Evolutionary conservation across 768 basidiomycete genomes (phyloP).

Genomic region (Collybiopsis luxurians): DNA sequence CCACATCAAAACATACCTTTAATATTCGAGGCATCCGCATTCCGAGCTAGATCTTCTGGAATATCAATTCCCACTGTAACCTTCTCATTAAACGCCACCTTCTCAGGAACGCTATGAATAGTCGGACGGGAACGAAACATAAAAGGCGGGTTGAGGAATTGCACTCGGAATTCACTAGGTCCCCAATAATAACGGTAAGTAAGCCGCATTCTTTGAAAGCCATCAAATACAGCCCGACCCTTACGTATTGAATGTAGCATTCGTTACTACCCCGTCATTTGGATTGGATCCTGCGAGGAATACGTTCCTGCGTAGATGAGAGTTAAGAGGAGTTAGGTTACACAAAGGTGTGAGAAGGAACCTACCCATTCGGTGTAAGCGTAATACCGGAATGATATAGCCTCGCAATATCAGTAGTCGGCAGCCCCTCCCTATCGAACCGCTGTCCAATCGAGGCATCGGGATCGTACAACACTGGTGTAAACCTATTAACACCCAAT

Average conservation of each 20-base stretch:
- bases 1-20: slow-evolving; percentile 13
- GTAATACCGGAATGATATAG: slow-evolving; percentile 33
- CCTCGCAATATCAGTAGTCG: slow-evolving; percentile 25
- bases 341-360: too few species aligned
- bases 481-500: slow-evolving; percentile 17
- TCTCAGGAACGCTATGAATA: slow-evolving; percentile 20
- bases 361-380: slow-evolving; percentile 26
- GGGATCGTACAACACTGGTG: slow-evolving; percentile 40
- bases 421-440: slow-evolving; percentile 31
- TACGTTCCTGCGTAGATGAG: neutral
- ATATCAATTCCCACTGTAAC: slow-evolving; percentile 29
- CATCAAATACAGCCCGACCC: neutral
- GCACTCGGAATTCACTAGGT: slow-evolving; percentile 17
- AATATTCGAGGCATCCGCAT: slow-evolving; percentile 1
- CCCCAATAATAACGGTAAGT: neutral
- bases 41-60: slow-evolving; percentile 15
- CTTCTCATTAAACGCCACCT: slow-evolving; percentile 26
- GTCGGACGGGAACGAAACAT: slow-evolving; percentile 19
- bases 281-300: slow-evolving; percentile 18
- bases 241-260: slow-evolving; percentile 2
- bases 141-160: slow-evolving; percentile 27
- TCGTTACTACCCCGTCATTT: neutral
- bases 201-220: neutral
- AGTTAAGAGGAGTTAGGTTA: too few species aligned
- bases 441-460: slow-evolving; percentile 29